phyloP scores from a whole-genome alignment of 176 grass and related monocot genomes.

The Ensete ventricosum region DNA sequence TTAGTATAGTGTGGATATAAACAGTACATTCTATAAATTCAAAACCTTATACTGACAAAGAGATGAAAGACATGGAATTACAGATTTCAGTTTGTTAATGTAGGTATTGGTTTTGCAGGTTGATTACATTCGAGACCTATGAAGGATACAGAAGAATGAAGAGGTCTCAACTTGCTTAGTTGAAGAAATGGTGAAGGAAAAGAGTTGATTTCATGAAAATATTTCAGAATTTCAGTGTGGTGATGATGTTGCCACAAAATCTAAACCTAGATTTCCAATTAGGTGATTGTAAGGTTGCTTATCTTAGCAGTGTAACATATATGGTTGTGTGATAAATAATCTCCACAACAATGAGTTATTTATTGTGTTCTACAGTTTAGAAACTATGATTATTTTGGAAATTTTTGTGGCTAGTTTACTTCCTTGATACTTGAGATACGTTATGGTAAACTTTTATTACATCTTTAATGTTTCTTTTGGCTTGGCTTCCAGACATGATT shows the following conservation, averaged over 20 bases:
- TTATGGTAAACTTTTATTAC: no score
- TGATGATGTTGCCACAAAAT: neutral
- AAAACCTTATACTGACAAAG: neutral
- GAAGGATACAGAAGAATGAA: neutral
- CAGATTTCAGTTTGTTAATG: neutral
- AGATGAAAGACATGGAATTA: neutral
- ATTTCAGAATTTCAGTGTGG: neutral
- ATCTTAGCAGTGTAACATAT: neutral
- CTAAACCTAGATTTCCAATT: neutral
- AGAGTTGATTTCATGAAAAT: conserved; percentile 1
- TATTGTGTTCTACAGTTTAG: neutral
- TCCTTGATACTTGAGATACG: no score
- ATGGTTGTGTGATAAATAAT: conserved; percentile 3
- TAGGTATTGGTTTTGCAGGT: neutral
- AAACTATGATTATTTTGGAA: neutral
- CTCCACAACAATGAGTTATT: neutral
- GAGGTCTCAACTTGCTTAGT: neutral
- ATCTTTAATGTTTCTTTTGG: no score
- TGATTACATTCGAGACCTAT: neutral
- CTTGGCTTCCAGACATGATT: no score
- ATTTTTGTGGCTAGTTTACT: neutral
- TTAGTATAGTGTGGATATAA: no score
- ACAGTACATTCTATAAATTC: neutral
- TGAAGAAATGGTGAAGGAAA: neutral
- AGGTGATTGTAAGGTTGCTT: neutral